Conservation (phyloP, 305 asterid species). For the Fraxinus angustifolia region DNA sequence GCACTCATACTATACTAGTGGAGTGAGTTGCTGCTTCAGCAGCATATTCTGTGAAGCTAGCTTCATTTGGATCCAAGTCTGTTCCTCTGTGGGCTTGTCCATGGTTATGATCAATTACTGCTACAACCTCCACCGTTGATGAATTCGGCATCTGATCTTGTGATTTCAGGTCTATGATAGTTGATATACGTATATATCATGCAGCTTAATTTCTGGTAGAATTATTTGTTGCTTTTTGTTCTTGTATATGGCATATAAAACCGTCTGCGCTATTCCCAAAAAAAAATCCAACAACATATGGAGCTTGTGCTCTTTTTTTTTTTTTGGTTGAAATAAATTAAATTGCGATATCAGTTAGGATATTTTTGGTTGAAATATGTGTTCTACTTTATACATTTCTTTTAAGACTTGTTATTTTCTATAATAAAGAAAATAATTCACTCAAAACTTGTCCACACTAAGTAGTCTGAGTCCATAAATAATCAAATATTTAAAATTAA, state of each 20-base stretch:
- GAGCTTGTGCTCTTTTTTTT: constrained; percentile 21
- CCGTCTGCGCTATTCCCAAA: constrained; percentile 36
- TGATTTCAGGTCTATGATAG: constrained; percentile 13
- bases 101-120: neutral
- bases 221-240: neutral
- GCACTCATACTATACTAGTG: neutral
- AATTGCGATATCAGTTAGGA: too few species aligned
- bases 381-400: neutral
- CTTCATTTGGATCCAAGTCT: neutral
- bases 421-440: neutral
- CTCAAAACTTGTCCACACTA: neutral
- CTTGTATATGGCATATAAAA: constrained; percentile 33
- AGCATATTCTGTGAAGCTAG: neutral
- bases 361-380: neutral
- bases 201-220: constrained; percentile 27
- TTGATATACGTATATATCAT: neutral
- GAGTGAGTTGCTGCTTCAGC: neutral
- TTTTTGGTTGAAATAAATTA: too few species aligned
- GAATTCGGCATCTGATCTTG: neutral
- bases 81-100: neutral
- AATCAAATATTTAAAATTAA: too few species aligned
- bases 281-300: constrained; percentile 36
- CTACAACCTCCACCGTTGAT: neutral
- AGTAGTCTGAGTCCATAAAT: neutral
- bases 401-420: too few species aligned